Conservation (phyloP, 768 basidiomycete genomes). For the Suillus occidentalis region DNA sequence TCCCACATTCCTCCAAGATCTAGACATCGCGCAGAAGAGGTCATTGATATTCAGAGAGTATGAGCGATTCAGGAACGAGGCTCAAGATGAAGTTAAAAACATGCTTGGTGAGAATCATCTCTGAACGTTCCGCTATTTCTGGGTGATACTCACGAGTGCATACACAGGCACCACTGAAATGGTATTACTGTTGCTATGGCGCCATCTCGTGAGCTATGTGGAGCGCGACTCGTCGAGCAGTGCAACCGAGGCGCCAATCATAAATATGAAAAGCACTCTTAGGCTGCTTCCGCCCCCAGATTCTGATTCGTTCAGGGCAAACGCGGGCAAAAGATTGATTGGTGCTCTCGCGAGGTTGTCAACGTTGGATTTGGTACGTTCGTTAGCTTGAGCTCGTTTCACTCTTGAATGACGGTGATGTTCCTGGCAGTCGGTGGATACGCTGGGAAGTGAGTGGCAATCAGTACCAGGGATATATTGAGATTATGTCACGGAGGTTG, state of each 20-base stretch:
- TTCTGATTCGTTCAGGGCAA: slow-evolving; percentile 55
- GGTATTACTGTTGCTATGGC: slow-evolving; percentile 76
- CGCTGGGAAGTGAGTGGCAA: slow-evolving; percentile 53
- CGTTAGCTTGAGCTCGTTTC: slow-evolving; percentile 15
- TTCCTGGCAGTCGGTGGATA: slow-evolving; percentile 40
- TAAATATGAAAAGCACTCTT: slow-evolving; percentile 47
- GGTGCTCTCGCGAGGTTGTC: slow-evolving; percentile 57
- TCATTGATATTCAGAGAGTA: slow-evolving; percentile 63
- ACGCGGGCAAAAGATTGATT: slow-evolving; percentile 54
- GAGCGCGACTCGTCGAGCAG: slow-evolving; percentile 27
- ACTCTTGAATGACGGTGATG: slow-evolving; percentile 18
- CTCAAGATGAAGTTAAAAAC: slow-evolving; percentile 49
- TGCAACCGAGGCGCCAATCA: slow-evolving; percentile 10
- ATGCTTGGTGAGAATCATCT: slow-evolving; percentile 49
- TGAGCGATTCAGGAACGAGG: slow-evolving; percentile 41
- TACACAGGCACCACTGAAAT: slow-evolving; percentile 69
- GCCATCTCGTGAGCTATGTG: slow-evolving; percentile 71
- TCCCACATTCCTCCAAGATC: slow-evolving; percentile 55
- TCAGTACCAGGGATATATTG: slow-evolving; percentile 69
- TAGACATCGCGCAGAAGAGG: slow-evolving; percentile 71
- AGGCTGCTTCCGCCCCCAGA: slow-evolving; percentile 59
- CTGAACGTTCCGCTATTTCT: not conserved
- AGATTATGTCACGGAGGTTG: slow-evolving; percentile 73
- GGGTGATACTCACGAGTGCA: not conserved
- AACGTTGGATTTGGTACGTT: slow-evolving; percentile 49